Conservation (phyloP, 805 yeast genomes). For the Monosporozyma unispora region DNA sequence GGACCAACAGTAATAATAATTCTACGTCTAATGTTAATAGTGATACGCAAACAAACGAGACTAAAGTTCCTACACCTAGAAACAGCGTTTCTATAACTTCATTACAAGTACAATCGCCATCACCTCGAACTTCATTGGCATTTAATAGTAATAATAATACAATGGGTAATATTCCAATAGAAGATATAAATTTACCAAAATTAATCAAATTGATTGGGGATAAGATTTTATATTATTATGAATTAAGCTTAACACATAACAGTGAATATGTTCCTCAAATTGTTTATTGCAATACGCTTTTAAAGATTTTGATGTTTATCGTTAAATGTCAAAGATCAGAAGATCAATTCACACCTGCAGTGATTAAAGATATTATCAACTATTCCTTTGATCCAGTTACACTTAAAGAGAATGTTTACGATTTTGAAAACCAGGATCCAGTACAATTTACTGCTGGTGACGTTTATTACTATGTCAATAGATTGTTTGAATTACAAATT, state of each 20-base stretch:
- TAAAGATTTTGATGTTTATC: conserved; percentile 57
- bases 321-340: conserved; percentile 38
- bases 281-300: conserved; percentile 62
- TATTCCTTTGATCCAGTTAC: not conserved
- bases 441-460: conserved; percentile 25
- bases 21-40: not conserved
- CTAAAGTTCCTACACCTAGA: conserved; percentile 10
- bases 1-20: conserved; percentile 2
- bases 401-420: not conserved
- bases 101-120: conserved; percentile 32
- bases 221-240: conserved; percentile 38
- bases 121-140: conserved; percentile 41
- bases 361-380: not conserved
- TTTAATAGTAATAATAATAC: conserved; percentile 3
- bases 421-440: not conserved
- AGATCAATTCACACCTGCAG: not conserved
- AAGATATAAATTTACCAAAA: conserved; percentile 27
- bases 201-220: conserved; percentile 33
- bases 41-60: not conserved
- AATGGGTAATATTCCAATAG: conserved; percentile 13
- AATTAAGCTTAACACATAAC: conserved; percentile 43
- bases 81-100: conserved; percentile 19
- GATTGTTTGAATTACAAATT: conserved; percentile 38
- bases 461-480: conserved; percentile 42
- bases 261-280: conserved; percentile 78